Conservation (phyloP, 2,329 filamentous ascomycete genomes). For the Phyllosticta ampelicida region DNA sequence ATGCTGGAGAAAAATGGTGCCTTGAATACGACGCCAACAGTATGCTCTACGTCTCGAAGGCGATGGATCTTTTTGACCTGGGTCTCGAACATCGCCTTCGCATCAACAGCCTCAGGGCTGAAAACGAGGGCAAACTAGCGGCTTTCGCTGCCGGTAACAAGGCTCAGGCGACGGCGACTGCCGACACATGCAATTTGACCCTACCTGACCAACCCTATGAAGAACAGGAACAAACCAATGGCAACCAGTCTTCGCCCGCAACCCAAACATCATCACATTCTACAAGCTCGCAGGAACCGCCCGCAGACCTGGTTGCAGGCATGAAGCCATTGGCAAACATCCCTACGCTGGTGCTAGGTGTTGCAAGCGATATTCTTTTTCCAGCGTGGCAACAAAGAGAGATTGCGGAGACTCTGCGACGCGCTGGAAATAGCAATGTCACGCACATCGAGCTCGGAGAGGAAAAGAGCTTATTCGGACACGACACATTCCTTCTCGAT, state of each 20-base stretch:
- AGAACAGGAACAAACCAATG: constrained; percentile 54
- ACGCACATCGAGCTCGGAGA: constrained; percentile 86
- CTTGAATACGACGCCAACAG: constrained; percentile 95
- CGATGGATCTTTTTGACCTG: constrained; percentile 96
- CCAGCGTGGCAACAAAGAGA: constrained; percentile 97
- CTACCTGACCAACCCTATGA: constrained; percentile 76
- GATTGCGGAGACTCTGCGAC: constrained; percentile 71
- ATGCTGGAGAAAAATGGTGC: constrained; percentile 97
- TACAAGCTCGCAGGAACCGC: constrained; percentile 44
- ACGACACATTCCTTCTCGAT: constrained; percentile 92
- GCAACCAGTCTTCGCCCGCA: not conserved
- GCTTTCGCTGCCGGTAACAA: constrained; percentile 27
- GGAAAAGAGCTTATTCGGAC: constrained; percentile 88
- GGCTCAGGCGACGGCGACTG: constrained; percentile 15
- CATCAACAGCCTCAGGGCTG: constrained; percentile 50
- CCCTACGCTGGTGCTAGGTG: constrained; percentile 80
- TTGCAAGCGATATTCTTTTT: constrained; percentile 92
- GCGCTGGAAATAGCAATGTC: constrained; percentile 68
- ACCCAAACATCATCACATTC: not conserved
- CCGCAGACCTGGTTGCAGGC: constrained; percentile 69
- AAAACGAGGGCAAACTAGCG: constrained; percentile 49
- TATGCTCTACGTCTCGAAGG: constrained; percentile 90
- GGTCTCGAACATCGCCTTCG: constrained; percentile 58
- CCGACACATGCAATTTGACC: constrained; percentile 62
- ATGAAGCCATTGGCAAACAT: constrained; percentile 61